A percentile compares a stretch with the other conserved stretches of the same genome.
These are phyloP conservation scores for Pyrenula aspistea DNA, from an alignment of 495 filamentous ascomycete genomes.

Conservation along the genomic window DNA sequence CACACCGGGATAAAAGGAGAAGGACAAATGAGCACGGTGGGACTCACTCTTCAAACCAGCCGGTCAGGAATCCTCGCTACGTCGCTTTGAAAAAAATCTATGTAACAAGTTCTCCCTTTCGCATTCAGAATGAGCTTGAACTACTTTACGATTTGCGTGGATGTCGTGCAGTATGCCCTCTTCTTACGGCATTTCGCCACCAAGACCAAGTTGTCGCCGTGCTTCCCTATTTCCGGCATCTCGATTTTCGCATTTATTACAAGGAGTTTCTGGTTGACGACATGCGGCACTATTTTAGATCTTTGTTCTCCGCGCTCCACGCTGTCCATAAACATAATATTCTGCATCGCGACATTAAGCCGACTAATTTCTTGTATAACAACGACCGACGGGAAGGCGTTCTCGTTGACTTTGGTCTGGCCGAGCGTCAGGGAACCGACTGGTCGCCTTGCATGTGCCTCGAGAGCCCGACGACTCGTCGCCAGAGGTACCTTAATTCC, in stretches of 20 bases:
- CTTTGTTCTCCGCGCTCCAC: constrained; percentile 71
- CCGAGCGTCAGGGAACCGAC: constrained; percentile 55
- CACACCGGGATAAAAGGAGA: constrained; percentile 30
- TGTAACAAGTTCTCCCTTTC: constrained; percentile 82
- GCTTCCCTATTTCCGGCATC: constrained; percentile 88
- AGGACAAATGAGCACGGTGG: constrained; percentile 20
- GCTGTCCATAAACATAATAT: constrained; percentile 76
- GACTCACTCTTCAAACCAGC: constrained; percentile 12
- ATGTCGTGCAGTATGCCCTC: constrained; percentile 74
- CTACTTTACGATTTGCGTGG: constrained; percentile 82
- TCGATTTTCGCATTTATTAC: constrained; percentile 94
- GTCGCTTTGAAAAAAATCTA: constrained; percentile 99
- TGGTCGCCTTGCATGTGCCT: constrained; percentile 61
- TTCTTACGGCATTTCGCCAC: constrained; percentile 90
- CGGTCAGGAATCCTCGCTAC: constrained; percentile 46
- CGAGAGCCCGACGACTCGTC: constrained; percentile 19
- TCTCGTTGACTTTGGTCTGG: constrained; percentile 91
- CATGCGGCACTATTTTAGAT: constrained; percentile 79
- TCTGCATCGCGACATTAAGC: constrained; percentile 95
- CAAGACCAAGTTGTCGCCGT: constrained; percentile 93
- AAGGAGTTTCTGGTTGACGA: constrained; percentile 72
- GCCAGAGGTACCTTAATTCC: constrained; percentile 18
- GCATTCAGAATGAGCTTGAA: constrained; percentile 95
- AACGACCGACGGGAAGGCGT: constrained; percentile 70
- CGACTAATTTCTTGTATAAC: constrained; percentile 98